phyloP scores from a whole-genome alignment of 768 basidiomycete species.

The Hydnomerulius pinastri region DNA sequence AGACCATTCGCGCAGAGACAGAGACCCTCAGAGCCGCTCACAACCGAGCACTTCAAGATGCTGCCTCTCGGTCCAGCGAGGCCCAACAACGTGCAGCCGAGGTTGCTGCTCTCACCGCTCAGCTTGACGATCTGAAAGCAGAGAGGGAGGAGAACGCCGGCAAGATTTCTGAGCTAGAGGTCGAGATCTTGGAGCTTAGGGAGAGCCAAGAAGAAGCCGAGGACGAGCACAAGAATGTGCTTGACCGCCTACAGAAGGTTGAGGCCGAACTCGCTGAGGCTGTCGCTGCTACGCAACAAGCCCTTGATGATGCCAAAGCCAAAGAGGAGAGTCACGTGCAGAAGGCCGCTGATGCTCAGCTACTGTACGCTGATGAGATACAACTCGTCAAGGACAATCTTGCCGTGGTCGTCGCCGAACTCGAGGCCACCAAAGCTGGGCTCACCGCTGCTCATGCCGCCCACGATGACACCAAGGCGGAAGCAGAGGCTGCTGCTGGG shows the following conservation, averaged over 20 bases:
- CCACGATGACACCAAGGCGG: slow-evolving; percentile 50
- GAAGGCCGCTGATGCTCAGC: slow-evolving; percentile 41
- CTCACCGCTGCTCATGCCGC: slow-evolving; percentile 45
- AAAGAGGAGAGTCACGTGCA: slow-evolving; percentile 48
- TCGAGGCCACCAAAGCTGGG: slow-evolving; percentile 48
- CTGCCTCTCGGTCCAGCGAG: slow-evolving; percentile 44
- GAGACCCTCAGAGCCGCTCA: slow-evolving; percentile 54
- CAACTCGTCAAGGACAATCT: slow-evolving; percentile 46
- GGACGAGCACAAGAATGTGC: slow-evolving; percentile 52
- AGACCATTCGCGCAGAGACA: slow-evolving; percentile 52
- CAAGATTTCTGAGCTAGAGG: slow-evolving; percentile 79
- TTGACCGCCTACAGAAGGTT: slow-evolving; percentile 48
- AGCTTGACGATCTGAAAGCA: slow-evolving; percentile 52
- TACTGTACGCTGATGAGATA: slow-evolving; percentile 49
- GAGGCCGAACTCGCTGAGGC: slow-evolving; percentile 58
- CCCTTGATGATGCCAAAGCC: slow-evolving; percentile 45
- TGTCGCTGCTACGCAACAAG: slow-evolving; percentile 47
- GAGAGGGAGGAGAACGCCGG: slow-evolving; percentile 72
- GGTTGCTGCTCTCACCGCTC: slow-evolving; percentile 44
- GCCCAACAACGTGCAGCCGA: slow-evolving; percentile 49
- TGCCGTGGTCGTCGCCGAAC: slow-evolving; percentile 41
- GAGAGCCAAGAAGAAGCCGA: slow-evolving; percentile 67
- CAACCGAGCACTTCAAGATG: slow-evolving; percentile 48
- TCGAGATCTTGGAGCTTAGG: slow-evolving; percentile 77
- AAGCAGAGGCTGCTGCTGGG: slow-evolving; percentile 46